These are phyloP conservation scores for Hordeum marinum DNA, from an alignment of 176 grass and related monocot species.

Conservation along the genomic window DNA sequence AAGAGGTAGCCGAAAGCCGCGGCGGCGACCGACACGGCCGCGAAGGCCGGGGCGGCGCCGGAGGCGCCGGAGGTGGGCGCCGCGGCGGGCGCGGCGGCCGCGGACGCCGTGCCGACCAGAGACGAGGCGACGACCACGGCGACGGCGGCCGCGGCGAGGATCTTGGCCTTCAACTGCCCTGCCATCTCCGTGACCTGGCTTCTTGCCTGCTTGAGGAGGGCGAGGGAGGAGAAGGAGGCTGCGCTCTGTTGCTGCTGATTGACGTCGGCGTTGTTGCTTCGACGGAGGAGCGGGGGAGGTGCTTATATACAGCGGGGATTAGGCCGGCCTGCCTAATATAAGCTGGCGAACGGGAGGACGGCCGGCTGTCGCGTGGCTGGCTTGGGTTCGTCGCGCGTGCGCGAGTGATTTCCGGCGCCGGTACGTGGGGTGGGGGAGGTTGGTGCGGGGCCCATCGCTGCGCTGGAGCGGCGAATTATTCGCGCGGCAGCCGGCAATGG, in stretches of 20 bases:
- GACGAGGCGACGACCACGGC: constrained; percentile 30
- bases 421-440: not conserved
- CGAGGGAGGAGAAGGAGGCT: not conserved
- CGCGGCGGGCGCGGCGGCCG: constrained; percentile 23
- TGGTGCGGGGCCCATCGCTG: not conserved
- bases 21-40: not conserved
- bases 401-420: constrained; percentile 4
- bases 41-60: constrained; percentile 12
- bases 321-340: not conserved
- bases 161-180: constrained; percentile 32
- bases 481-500: not conserved
- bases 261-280: not conserved
- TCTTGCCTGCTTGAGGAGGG: not conserved
- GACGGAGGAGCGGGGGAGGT: not conserved
- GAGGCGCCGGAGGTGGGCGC: constrained; percentile 1
- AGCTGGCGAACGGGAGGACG: not conserved
- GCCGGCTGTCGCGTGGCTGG: constrained; percentile 19
- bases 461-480: constrained; percentile 10
- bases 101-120: constrained; percentile 13
- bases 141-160: constrained; percentile 22
- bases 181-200: constrained; percentile 7
- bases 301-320: not conserved
- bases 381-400: not conserved
- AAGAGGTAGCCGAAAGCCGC: constrained; percentile 34
- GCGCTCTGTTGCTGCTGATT: not conserved